phyloP scores from a whole-genome alignment of 1,284 basidiomycete species.

The Cryptococcus sp. region DNA sequence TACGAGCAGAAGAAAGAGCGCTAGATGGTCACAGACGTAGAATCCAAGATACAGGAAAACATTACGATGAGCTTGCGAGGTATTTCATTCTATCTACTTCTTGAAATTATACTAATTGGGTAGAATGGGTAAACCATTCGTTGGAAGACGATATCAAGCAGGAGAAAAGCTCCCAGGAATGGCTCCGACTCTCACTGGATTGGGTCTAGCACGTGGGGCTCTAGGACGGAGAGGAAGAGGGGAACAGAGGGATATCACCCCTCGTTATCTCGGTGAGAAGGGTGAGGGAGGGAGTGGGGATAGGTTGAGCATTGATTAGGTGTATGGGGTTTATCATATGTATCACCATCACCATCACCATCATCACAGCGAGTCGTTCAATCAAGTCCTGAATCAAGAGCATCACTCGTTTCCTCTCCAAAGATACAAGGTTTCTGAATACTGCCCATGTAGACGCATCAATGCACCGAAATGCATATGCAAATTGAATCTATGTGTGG shows the following conservation, averaged over 20 bases:
- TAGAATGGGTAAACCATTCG: conserved; percentile 14
- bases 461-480: no score
- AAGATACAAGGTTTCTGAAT: no score
- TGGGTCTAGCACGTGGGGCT: conserved; percentile 42
- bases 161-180: conserved; percentile 46
- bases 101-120: not conserved
- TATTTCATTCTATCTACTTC: not conserved
- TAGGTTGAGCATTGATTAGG: not conserved
- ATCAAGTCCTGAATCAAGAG: no score
- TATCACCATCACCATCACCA: not conserved
- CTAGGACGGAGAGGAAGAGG: conserved; percentile 18
- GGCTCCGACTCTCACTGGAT: conserved; percentile 30
- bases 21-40: conserved; percentile 2
- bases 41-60: conserved; percentile 2
- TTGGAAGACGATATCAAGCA: conserved; percentile 28
- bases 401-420: no score
- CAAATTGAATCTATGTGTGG: no score
- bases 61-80: not conserved
- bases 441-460: no score
- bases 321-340: not conserved
- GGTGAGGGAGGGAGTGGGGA: not conserved
- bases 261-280: not conserved
- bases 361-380: no score
- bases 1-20: not conserved
- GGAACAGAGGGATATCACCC: not conserved